These are phyloP conservation scores for Phyllosticta ampelicida DNA, from an alignment of 2,329 filamentous ascomycete species.

Conservation along the genomic window DNA sequence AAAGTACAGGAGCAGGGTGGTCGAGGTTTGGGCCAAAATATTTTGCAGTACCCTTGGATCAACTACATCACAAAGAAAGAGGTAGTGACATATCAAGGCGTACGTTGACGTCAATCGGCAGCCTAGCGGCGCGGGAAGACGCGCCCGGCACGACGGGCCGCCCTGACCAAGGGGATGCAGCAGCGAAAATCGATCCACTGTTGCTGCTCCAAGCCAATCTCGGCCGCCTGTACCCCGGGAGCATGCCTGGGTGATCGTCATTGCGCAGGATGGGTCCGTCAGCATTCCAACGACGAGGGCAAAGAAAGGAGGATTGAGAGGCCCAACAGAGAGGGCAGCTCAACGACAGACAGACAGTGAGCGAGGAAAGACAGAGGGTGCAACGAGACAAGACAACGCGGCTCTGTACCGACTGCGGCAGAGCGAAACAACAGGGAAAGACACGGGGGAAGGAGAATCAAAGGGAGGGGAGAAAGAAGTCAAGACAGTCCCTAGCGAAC, in stretches of 20 bases:
- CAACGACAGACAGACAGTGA: background rate
- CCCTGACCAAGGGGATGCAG: background rate
- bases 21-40: background rate
- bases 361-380: background rate
- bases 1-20: background rate
- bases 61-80: background rate
- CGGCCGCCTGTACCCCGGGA: background rate
- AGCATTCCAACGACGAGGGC: background rate
- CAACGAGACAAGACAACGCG: background rate
- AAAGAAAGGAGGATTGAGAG: background rate
- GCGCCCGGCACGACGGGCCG: slow-evolving; percentile 1
- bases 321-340: background rate
- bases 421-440: background rate
- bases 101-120: slow-evolving; percentile 9
- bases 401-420: background rate
- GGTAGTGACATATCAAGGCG: background rate
- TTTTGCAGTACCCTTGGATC: background rate
- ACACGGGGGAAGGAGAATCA: background rate
- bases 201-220: background rate
- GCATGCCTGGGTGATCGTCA: background rate
- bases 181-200: background rate
- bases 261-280: background rate
- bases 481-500: background rate
- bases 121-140: slow-evolving; percentile 10
- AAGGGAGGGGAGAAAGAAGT: background rate